Base-by-base conservation (phyloP, 1,139 yeast genomes). In the Suhomyces bokatorum region DNA sequence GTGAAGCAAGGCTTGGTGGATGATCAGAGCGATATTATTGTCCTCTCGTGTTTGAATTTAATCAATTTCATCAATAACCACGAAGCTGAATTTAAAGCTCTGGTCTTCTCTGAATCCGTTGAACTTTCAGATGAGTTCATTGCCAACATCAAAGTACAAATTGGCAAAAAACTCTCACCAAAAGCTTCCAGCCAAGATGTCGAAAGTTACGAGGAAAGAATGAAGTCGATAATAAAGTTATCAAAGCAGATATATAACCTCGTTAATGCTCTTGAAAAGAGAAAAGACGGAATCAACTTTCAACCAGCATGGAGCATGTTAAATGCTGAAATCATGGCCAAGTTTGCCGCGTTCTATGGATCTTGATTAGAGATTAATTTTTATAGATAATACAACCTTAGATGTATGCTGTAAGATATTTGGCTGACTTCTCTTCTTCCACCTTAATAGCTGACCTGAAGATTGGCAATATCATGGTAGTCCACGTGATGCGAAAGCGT, bases 131-230 rank as follows among this genome's bases (percentile, higher is more conserved):
- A 51, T 14, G 39, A 41, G 4, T 53, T 70, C 22, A 56, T 65
- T 6, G 51, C 52, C 14, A 63, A 58, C 22, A 58, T 70, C 42
- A 56, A 55, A 26, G 38, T 50, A n/a, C 70, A 66, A 40, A 58
- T 68, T 49, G 60, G 54, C 40, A 70, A 67, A 48, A 73, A 73
- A 43, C 56, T 73, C 15, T 64, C 73, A 16, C 58, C 66, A 13
- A 74, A 73, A 47, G 75, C 79, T 4, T 70, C 74, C 13, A 59
- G 73, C 3, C 79, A 74, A 53, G 79, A 73, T 43, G 51, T 63
- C 4, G 76, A 70, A 48, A 59, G 63, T 27, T 62, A 53, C 40
- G 69, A 69, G 40, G 73, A 69, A 42, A 59, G 66, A 15, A 49
- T 66, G 35, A 63, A 63, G 45, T 59, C 67, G 6, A 57, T 68